Evolutionary conservation across 768 basidiomycete species (phyloP), one percentile per base, ranked within the genome.

Genomic region (Xerocomus potaroensis): DNA sequence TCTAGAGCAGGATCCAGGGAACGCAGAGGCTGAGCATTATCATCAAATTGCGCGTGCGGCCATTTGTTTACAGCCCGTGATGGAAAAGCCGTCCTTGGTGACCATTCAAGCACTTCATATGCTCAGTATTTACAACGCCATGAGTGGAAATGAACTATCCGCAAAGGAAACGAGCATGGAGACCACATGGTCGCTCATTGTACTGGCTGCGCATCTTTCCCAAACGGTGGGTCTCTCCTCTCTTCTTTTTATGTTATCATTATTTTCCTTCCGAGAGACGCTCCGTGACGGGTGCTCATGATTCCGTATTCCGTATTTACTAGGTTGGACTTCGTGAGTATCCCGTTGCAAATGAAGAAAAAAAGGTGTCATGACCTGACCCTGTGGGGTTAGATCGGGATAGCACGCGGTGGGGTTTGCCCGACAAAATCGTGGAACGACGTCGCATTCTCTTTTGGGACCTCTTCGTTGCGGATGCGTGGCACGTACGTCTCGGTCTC

Each of bases 361-460:
- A 34, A 34, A 46, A 27, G 30, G 32, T 35, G 32, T 33, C n/a
- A 23, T 41, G 37, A 31, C 34, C 45, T 58, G 44, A 61, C 35
- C n/a, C 16, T 34, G 41, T 47, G 56, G 47, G 41, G 32, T 34
- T 49, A 57, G 83, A 85, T 60, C 79, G 84, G 38, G 84, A 87
- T 52, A 81, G 80, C 49, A 72, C 72, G 12, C 67, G 78, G 45
- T 86, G 84, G 84, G 76, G 71, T 2, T 64, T 88, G n/a, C 70
- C 77, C 5, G 66, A 75, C 2, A 79, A 79, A 58, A 75, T 80
- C 54, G 80, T 87, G 0, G 75, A 84, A 50, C 69, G 84, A 23
- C 74, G 87, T 8, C 76, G 85, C 3, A 68, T 81, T 26, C 66
- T 87, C 9, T 88, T 90, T 66, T 90, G 87, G 87, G 84, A 88